Evolutionary conservation across 768 basidiomycete species (phyloP), one percentile per base, ranked within the genome.

Genomic region (Hemileccinum rubropunctum): DNA sequence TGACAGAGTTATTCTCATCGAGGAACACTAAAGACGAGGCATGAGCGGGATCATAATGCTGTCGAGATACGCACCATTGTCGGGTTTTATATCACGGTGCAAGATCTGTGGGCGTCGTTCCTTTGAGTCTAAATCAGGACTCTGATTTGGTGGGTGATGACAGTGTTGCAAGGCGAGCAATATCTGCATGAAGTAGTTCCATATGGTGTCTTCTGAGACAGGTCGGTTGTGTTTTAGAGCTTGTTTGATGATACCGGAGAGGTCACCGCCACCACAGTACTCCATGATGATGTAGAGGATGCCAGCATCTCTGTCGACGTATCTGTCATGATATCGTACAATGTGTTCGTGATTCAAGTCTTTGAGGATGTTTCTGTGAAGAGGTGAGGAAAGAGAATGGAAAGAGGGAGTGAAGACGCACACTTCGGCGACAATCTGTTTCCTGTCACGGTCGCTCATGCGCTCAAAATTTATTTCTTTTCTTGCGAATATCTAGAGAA

Each of bases 241-340:
- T 54, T 83, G 84, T 62, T 91, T 90, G 68, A 98, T 97, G 61
- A 97, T 71, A 32, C 80, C 74, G 1, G 91, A 91, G 47, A 99
- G 79, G 73, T 99, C 97, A 12, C 97, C 97, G 18, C 94, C 95
- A 5, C 92, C 94, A 63, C 97, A 99, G 67, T 92, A 98, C 73
- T 99, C 97, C 97, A 98, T 99, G 58, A 98, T 77, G 54, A 99
- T 98, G 68, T 98, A 98, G 38, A 98, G 81, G 49, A 94, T 89
- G 18, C 92, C 92, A 34, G 81, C 79, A 44, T 94, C 90, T 54
- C 88, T 78, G 74, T 99, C 97, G 50, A 98, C 91, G 63, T 88
- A 77, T 53, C 93, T 80, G 76, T 97, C 93, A 59, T 91, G 85
- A 69, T 95, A 95, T 59, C 90, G 90, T 53, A 99, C 97, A 55